phyloP scores from a whole-genome alignment of 768 basidiomycete genomes.

The Trametes cinnabarina region DNA sequence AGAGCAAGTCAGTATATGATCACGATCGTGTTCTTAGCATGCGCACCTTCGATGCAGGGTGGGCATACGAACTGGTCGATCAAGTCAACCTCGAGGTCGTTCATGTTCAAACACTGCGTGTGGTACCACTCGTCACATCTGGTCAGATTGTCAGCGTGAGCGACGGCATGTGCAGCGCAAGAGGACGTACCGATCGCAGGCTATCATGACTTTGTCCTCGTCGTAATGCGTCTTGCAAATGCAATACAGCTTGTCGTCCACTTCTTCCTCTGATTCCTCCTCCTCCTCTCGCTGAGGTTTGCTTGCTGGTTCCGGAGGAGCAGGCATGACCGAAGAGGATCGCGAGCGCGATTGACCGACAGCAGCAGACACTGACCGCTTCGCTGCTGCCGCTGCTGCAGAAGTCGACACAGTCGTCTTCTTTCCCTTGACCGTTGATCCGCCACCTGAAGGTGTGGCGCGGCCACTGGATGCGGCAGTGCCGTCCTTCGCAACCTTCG shows the following conservation, averaged over 20 bases:
- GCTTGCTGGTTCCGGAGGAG: constrained; percentile 41
- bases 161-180: background rate
- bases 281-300: constrained; percentile 44
- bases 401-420: constrained; percentile 27
- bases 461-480: constrained; percentile 11
- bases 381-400: constrained; percentile 21
- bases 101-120: constrained; percentile 78
- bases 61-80: constrained; percentile 94
- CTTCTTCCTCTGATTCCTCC: constrained; percentile 41
- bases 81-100: constrained; percentile 78
- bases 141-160: background rate
- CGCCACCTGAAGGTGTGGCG: constrained; percentile 16
- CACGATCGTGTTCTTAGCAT: background rate
- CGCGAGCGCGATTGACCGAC: constrained; percentile 50
- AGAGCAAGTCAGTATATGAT: constrained; percentile 13
- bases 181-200: constrained; percentile 76
- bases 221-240: constrained; percentile 86
- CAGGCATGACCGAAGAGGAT: constrained; percentile 68
- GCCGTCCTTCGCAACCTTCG: constrained; percentile 21
- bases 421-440: constrained; percentile 25
- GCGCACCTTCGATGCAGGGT: constrained; percentile 68
- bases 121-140: constrained; percentile 98
- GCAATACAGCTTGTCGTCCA: constrained; percentile 79
- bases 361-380: constrained; percentile 26
- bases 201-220: constrained; percentile 88